These are phyloP conservation scores for Calycina herbarum DNA, from an alignment of 2,329 filamentous ascomycete species.

Conservation along the genomic window DNA sequence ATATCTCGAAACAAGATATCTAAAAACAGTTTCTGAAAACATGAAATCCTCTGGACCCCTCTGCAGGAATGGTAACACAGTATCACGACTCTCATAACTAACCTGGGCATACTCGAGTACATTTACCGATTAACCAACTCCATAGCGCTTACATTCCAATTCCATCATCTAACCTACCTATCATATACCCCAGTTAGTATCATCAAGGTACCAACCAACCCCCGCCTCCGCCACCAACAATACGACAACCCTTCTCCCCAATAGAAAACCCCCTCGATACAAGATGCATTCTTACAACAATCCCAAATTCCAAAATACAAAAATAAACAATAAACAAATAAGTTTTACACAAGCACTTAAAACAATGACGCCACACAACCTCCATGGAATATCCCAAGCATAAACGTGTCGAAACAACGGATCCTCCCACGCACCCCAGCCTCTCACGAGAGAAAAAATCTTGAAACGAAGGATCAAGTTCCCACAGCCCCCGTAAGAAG, in stretches of 20 bases:
- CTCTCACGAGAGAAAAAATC: background rate
- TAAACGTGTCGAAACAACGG: background rate
- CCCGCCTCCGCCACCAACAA: background rate
- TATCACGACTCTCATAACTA: background rate
- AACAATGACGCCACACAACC: background rate
- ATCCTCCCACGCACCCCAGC: background rate
- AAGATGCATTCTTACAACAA: background rate
- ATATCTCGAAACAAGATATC: background rate
- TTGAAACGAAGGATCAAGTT: background rate
- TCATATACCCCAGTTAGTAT: background rate
- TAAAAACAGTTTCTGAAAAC: background rate
- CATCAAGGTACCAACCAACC: background rate
- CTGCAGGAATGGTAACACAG: constrained; percentile 1
- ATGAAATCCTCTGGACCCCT: background rate
- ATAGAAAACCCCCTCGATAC: background rate
- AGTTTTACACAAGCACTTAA: background rate
- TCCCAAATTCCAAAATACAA: background rate
- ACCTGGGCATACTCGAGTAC: background rate
- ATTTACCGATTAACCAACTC: background rate
- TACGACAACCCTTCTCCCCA: background rate
- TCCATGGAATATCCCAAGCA: background rate
- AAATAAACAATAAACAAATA: background rate
- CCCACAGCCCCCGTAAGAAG: background rate
- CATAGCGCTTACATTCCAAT: background rate
- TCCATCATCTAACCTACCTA: no score